Conservation (phyloP, 2,329 filamentous ascomycete genomes). For the Aureobasidium sp. region DNA sequence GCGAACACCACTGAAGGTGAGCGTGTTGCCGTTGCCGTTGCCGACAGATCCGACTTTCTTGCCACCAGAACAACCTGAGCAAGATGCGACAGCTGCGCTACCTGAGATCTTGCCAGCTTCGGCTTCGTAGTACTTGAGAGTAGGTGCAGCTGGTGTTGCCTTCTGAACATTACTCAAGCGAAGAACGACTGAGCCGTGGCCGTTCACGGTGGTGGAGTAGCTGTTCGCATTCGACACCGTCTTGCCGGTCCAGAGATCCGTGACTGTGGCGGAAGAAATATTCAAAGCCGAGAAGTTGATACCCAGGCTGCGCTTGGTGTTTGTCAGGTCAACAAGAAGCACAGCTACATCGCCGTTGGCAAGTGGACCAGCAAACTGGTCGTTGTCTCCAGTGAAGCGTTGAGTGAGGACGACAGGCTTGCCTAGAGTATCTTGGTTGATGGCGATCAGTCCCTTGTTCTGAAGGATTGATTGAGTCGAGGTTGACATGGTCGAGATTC, state of each 20-base stretch:
- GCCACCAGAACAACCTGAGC: conserved; percentile 26
- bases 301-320: conserved; percentile 22
- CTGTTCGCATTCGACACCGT: conserved; percentile 13
- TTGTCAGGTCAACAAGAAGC: conserved; percentile 30
- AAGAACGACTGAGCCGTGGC: conserved; percentile 24
- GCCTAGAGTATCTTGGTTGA: conserved; percentile 49
- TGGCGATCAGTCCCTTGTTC: conserved; percentile 47
- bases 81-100: conserved; percentile 22
- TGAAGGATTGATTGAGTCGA: conserved; percentile 23
- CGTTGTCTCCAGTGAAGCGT: conserved; percentile 30
- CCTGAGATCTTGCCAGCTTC: conserved; percentile 24
- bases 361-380: conserved; percentile 31
- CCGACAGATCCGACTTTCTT: conserved; percentile 26
- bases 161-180: conserved; percentile 27
- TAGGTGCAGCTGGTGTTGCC: conserved; percentile 11
- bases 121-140: conserved; percentile 23
- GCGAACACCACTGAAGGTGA: conserved; percentile 23
- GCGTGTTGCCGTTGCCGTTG: conserved; percentile 17
- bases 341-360: conserved; percentile 27
- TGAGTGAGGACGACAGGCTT: conserved; percentile 42
- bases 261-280: conserved; percentile 25
- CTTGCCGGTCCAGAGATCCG: conserved; percentile 28
- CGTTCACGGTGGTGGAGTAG: conserved; percentile 19
- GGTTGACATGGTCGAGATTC: conserved; percentile 14
- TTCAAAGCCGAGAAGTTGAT: conserved; percentile 26